phyloP scores from a whole-genome alignment of 805 yeast species.

The Candida pseudoglaebosa region DNA sequence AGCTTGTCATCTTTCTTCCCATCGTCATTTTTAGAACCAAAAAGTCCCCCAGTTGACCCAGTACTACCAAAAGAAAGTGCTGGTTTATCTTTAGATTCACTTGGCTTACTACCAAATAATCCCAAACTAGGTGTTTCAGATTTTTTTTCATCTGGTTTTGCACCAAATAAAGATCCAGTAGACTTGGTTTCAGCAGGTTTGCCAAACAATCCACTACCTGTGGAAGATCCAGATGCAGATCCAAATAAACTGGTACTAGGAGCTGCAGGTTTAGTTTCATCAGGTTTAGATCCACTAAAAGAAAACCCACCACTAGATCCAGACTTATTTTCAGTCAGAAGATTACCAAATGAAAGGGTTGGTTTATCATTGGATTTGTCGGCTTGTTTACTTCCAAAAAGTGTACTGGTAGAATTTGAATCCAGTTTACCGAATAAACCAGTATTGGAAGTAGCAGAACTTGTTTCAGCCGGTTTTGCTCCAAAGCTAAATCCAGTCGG shows the following conservation, averaged over 20 bases:
- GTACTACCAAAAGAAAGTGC: conserved; percentile 1
- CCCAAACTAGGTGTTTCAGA: conserved; percentile 2
- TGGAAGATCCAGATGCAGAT: neutral
- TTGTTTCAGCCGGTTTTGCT: conserved; percentile 9
- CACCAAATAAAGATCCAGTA: conserved; percentile 11
- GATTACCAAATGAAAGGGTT: conserved; percentile 9
- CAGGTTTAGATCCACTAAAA: conserved; percentile 19
- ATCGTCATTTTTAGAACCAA: conserved; percentile 7
- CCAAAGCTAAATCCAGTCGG: conserved; percentile 15
- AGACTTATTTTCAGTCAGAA: conserved; percentile 16
- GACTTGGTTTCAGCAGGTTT: conserved; percentile 10
- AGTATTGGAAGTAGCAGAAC: conserved; percentile 6
- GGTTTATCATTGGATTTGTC: conserved; percentile 1
- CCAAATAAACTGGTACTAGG: conserved; percentile 3
- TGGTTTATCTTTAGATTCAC: neutral
- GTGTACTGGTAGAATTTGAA: conserved; percentile 5
- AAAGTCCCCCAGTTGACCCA: conserved; percentile 10
- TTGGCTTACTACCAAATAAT: conserved; percentile 3
- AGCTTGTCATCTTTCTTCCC: conserved; percentile 10
- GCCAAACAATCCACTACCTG: conserved; percentile 16
- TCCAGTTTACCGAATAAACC: conserved; percentile 7
- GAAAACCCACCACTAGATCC: conserved; percentile 17
- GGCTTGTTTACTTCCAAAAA: conserved; percentile 9
- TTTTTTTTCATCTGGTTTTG: conserved; percentile 13
- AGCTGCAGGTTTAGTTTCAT: conserved; percentile 9